phyloP scores from a whole-genome alignment of 805 yeast genomes.

The Komagataella ulmi region DNA sequence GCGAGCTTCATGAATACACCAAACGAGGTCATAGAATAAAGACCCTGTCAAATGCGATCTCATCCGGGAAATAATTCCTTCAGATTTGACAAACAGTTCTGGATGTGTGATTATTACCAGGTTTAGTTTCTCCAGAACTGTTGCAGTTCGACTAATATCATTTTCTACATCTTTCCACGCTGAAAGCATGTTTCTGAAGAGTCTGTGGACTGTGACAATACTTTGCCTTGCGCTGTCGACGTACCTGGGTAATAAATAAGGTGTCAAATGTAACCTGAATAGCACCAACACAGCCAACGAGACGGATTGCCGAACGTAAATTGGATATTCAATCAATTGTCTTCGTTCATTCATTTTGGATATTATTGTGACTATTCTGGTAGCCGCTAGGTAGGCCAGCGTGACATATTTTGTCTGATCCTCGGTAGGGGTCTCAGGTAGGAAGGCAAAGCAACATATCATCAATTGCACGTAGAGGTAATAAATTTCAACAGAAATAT shows the following conservation, averaged over 20 bases:
- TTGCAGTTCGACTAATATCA: conserved; percentile 85
- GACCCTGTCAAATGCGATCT: conserved; percentile 89
- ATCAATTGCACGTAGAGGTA: conserved; percentile 66
- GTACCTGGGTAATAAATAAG: conserved; percentile 57
- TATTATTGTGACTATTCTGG: conserved; percentile 67
- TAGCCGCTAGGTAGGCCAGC: conserved; percentile 68
- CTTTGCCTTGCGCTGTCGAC: conserved; percentile 86
- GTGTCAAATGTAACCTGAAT: conserved; percentile 72
- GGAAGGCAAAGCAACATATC: conserved; percentile 79
- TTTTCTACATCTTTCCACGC: conserved; percentile 88
- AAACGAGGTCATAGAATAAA: conserved; percentile 78
- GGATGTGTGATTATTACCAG: conserved; percentile 82
- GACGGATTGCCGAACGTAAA: conserved; percentile 76
- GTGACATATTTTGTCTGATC: conserved; percentile 80
- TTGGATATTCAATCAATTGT: conserved; percentile 73
- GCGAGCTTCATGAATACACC: conserved; percentile 92
- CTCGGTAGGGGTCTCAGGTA: conserved; percentile 80
- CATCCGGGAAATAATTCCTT: conserved; percentile 77
- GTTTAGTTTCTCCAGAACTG: conserved; percentile 78
- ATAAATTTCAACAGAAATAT: conserved; percentile 61
- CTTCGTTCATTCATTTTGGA: conserved; percentile 56
- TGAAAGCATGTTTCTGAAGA: conserved; percentile 75
- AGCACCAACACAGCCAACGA: conserved; percentile 67
- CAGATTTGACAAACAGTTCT: conserved; percentile 57
- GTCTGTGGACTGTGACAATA: conserved; percentile 82